Evolutionary conservation across 1,284 basidiomycete species (phyloP).

Genomic region (Puccinia triticina): DNA sequence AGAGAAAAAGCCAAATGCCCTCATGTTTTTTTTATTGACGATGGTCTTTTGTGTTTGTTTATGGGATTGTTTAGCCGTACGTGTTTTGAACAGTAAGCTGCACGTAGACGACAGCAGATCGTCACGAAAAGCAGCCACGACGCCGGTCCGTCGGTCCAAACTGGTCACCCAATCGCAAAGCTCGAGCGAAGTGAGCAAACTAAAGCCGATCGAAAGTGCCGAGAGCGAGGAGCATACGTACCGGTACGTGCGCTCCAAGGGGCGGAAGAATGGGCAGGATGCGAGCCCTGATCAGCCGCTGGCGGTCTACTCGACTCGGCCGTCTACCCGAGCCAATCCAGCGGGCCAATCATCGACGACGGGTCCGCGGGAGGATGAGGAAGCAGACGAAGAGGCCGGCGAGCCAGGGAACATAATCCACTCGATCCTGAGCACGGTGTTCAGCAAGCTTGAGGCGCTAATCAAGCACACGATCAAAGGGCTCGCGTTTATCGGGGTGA

Average conservation of each 20-base stretch:
- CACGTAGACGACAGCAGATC: slow-evolving; percentile 6
- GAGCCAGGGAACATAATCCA: background rate
- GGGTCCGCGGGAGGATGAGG: background rate
- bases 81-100: slow-evolving; percentile 35
- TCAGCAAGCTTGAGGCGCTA: slow-evolving; percentile 13
- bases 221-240: slow-evolving; percentile 22
- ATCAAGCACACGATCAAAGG: slow-evolving; percentile 43
- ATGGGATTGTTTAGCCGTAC: slow-evolving; percentile 12
- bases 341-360: background rate
- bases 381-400: background rate
- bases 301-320: slow-evolving; percentile 3
- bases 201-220: slow-evolving; percentile 3
- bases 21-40: background rate
- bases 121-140: background rate
- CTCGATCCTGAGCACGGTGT: background rate
- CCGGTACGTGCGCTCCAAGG: slow-evolving; percentile 33
- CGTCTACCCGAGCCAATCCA: background rate
- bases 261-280: background rate
- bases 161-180: background rate
- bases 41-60: background rate
- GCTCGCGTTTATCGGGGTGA: slow-evolving; percentile 40
- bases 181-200: slow-evolving; percentile 1
- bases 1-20: background rate
- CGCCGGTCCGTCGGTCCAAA: slow-evolving; percentile 5
- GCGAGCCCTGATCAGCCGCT: background rate